phyloP scores from a whole-genome alignment of 352 stramenopile genomes.

The Globisporangium rhizosaccharum region DNA sequence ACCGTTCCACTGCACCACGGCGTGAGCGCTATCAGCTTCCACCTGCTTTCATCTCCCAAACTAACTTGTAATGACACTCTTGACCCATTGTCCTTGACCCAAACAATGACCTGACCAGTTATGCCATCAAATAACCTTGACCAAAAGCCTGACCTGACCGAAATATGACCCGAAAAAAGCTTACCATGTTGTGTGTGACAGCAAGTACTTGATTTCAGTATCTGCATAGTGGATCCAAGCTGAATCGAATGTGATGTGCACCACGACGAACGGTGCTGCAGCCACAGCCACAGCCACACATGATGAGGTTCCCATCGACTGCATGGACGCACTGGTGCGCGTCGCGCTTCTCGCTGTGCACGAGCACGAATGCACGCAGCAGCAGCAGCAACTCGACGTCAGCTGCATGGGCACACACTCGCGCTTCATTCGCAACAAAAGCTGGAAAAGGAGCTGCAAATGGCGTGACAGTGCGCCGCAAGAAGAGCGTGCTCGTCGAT shows the following conservation, averaged over 20 bases:
- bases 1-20: too few relatives aligned
- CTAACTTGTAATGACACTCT: too few relatives aligned
- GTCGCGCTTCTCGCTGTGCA: too few relatives aligned
- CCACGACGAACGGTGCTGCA: neutral
- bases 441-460: neutral
- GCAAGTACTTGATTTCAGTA: neutral
- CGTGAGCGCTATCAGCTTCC: too few relatives aligned
- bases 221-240: neutral
- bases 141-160: too few relatives aligned
- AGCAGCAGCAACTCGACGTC: neutral
- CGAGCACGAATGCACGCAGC: neutral
- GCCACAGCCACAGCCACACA: neutral
- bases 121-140: too few relatives aligned
- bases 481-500: constrained; percentile 52
- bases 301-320: neutral
- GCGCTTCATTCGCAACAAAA: neutral
- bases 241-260: neutral
- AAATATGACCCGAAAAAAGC: too few relatives aligned
- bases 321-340: neutral
- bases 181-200: neutral
- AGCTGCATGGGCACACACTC: neutral
- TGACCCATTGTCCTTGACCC: too few relatives aligned
- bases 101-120: too few relatives aligned
- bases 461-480: constrained; percentile 1
- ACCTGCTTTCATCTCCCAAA: too few relatives aligned